Base-by-base conservation (phyloP, 331 rosid species). In the Acacia pycnantha region DNA sequence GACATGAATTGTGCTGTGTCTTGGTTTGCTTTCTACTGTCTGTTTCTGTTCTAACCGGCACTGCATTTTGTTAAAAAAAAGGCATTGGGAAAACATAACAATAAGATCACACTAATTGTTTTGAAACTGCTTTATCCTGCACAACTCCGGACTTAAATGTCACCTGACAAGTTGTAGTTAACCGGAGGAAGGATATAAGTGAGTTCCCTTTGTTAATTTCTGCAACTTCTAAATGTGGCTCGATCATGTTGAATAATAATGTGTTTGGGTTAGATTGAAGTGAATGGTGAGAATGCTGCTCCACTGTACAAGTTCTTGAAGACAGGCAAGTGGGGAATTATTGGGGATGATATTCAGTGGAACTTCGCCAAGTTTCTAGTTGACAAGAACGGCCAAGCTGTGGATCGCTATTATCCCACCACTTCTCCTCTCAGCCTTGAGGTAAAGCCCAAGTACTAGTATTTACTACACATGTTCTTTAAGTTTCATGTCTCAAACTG, bases 311-410 rank as follows among this genome's bases (percentile, higher is more conserved):
- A 88, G 85, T 91, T 90, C 85, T 83, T 92, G 54, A 92, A 91
- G 87, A 50, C 74, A 2, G 89, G 86, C 21, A 89, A 91, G 78
- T 84, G 94, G 92, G 97, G 94, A 33, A 26, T 93, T 71, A 86
- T 91, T 13, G 86, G 83, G 65, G 94, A 93, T 70, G 85, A 93
- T 74, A 91, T 91, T 72, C 94, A 87, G 70, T 91, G 97, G 97
- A 93, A 93, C 86, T 93, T 90, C 22, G 81, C 93, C 40, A 91
- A 93, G 92, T 91, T 93, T 83, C 69, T 91, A 44, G 93, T 93
- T 69, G 90, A 88, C 88, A 93, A 87, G 84, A 86, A 87, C 24
- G 95, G 97, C 15, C 85, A 88, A 65, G 91, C 81, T 7, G 90
- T 65, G 31, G 92, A 86, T 50, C 94, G 94, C 31, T 92, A 89